A percentile compares a stretch with the other conserved stretches of the same genome.
These are phyloP conservation scores for Boletellus ananas DNA, from an alignment of 768 basidiomycete genomes.

Conservation along the genomic window DNA sequence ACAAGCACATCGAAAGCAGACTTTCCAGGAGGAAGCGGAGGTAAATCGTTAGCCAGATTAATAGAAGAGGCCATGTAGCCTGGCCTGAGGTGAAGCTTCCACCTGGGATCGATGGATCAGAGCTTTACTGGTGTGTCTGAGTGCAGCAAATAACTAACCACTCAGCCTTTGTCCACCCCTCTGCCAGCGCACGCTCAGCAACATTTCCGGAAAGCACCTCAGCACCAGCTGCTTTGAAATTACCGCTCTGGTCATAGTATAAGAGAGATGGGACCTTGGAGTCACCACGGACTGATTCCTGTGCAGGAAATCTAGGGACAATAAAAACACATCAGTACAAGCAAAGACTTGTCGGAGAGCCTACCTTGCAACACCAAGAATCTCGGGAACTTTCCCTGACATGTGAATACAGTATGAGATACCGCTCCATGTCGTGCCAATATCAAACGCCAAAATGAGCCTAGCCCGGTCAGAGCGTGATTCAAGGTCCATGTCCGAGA, in stretches of 20 bases:
- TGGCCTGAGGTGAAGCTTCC: constrained; percentile 16
- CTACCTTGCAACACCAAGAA: no score
- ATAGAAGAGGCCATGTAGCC: constrained; percentile 9
- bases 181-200: constrained; percentile 33
- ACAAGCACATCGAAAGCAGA: constrained; percentile 13
- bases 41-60: constrained; percentile 23
- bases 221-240: constrained; percentile 35
- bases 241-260: constrained; percentile 37
- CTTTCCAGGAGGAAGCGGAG: constrained; percentile 22
- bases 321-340: no score
- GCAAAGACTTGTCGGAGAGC: no score
- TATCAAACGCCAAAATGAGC: no score
- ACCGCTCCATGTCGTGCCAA: no score
- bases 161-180: constrained; percentile 13
- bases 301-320: constrained; percentile 35
- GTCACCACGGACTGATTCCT: constrained; percentile 36
- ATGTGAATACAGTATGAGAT: no score
- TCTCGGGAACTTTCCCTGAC: no score
- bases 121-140: background rate
- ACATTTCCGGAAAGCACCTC: constrained; percentile 33
- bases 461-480: no score
- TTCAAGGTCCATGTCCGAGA: no score
- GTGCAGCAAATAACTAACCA: constrained; percentile 6
- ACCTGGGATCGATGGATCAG: constrained; percentile 4
- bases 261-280: constrained; percentile 43